Base-by-base conservation (phyloP, 805 yeast species). In the Nakazawaea populi region DNA sequence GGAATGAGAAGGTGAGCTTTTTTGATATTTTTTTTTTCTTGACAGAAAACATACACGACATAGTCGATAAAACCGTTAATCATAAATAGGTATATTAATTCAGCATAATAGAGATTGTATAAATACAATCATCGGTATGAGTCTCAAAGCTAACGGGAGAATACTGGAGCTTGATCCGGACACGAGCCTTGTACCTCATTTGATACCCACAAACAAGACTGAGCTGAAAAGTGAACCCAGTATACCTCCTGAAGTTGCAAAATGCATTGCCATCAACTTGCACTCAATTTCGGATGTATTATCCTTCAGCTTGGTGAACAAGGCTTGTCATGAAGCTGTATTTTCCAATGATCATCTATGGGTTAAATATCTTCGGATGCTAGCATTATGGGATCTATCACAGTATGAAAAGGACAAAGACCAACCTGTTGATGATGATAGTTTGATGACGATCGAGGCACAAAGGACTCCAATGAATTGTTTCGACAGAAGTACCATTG, bases 291-390 rank as follows among this genome's bases (percentile, higher is more conserved):
- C 54, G 12, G 68, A 67, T 48, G 46, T 67, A 18, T 24, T 65
- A 11, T 62, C 58, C 49, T 61, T 63, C 40, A 56, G 65, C 39
- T 35, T 60, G 18, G 55, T 65, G 11, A 60, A 60, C 46, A 67
- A 65, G 42, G 28, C 51, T 6, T 57, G 62, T 36, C 58, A 65
- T 48, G 57, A 65, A 30, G 52, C 44, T 3, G 53, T 51, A 54
- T 38, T 51, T 63, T 2, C 52, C 45, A 6, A 57, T 55, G 54
- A 53, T 3, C 14, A 41, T 10, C 29, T 66, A 5, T 67, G 71
- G 71, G 52, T 61, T 2, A 45, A 47, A 2, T 57, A 56, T 34
- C 50, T 67, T 28, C 56, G 48, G 41, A 18, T 37, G n/a, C 49
- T 67, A 12, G 51, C 54, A 6, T 45, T 59, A 11, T 67, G 70